These are phyloP conservation scores for Dactylonectria macrodidyma DNA, from an alignment of 2,329 filamentous ascomycete species.

Conservation along the genomic window DNA sequence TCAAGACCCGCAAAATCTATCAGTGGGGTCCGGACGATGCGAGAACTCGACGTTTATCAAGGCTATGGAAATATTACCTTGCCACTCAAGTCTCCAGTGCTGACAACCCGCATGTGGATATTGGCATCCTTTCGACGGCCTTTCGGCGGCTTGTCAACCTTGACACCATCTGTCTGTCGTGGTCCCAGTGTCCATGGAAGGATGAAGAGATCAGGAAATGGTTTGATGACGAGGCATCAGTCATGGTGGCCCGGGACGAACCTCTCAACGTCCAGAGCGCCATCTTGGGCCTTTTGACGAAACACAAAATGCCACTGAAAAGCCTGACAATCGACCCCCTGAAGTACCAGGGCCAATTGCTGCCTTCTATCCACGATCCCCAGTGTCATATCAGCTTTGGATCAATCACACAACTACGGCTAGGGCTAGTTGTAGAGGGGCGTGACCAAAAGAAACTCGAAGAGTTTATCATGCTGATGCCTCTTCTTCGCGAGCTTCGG, in stretches of 20 bases:
- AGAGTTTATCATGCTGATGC: constrained; percentile 40
- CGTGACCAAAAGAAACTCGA: constrained; percentile 34
- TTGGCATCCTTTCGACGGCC: constrained; percentile 32
- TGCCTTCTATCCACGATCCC: constrained; percentile 25
- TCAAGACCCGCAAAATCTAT: constrained; percentile 13
- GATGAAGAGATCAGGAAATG: constrained; percentile 5
- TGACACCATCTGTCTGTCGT: constrained; percentile 42
- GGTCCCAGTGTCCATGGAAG: constrained; percentile 43
- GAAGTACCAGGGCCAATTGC: constrained; percentile 20
- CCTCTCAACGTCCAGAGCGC: constrained; percentile 36
- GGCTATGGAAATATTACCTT: constrained; percentile 27
- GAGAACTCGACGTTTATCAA: constrained; percentile 7
- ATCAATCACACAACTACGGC: constrained; percentile 30
- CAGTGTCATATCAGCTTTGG: constrained; percentile 28
- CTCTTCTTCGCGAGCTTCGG: constrained; percentile 37
- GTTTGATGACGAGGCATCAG: constrained; percentile 37
- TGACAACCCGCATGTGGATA: constrained; percentile 19
- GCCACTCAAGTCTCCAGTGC: constrained; percentile 24
- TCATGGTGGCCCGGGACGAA: constrained; percentile 34
- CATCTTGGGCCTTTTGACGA: constrained; percentile 37
- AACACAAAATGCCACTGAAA: constrained; percentile 33
- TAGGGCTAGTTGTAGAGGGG: constrained; percentile 26
- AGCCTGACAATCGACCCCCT: constrained; percentile 41
- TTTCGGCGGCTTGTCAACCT: constrained; percentile 39
- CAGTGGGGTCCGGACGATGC: background rate